Evolutionary conservation across 108 stramenopile genomes (phyloP), one percentile per base, ranked within the genome.

Genomic region (Schizochytrium sp.): DNA sequence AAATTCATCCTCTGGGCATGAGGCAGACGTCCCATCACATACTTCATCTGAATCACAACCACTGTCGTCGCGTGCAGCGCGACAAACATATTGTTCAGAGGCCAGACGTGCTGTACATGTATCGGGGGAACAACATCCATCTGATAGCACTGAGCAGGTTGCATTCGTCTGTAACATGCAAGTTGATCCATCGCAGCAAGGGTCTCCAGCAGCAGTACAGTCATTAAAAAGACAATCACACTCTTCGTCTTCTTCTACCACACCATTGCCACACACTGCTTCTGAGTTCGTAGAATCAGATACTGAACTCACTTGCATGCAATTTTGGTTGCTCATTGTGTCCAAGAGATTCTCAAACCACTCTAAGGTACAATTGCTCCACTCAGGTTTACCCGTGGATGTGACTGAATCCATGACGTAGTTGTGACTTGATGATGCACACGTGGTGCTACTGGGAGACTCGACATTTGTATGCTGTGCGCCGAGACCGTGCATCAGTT

Each of bases 401-500:
- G 50, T 83, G 76, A 55, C 55, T 5, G 15, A 40, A 53, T 42
- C 40, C 76, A 83, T 83, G 15, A 83, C n/a, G 47, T 83, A 83
- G 38, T 49, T n/a, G 76, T 10, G 1, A 40, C 3, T 53, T 5
- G 49, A 47, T 10, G 10, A 47, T 0, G 19, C 3, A 28, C 76
- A 83, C 5, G 76, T 49, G 50, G 5, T 10, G 50, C 28, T 28
- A 55, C 7, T 41, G 40, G 76, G 76, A 5, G 76, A 49, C 1
- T 47, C 38, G 13, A n/a, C 5, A 40, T 83, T 53, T 0, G 76
- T 83, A 53, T 83, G 76, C 28, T 83, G 28, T 8, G 76, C 76
- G 76, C 76, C 76, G 50, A 83, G 53, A 5, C 76, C 76, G 47
- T 83, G 76, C 76, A 83, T 83, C 50, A 83, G 47, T 28, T 83